Evolutionary conservation across 2,329 filamentous ascomycete genomes (phyloP), one percentile per base, ranked within the genome.

Genomic region (Aaosphaeria pasadenensis): DNA sequence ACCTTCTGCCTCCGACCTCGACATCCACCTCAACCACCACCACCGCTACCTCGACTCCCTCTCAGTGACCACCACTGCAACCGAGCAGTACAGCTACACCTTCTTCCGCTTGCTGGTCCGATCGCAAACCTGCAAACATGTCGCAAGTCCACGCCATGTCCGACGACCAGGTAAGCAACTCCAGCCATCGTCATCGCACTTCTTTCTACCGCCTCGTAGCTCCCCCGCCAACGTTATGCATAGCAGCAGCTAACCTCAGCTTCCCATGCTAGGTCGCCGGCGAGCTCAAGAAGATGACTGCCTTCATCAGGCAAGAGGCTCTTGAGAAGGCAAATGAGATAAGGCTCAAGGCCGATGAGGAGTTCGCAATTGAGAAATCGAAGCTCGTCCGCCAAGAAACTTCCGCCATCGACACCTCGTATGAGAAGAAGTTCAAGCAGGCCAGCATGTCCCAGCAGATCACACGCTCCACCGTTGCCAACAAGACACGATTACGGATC

Each of bases 281-380:
- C 77, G 94, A 99, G 85, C 89, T 99, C 76, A 91, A 89, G 82
- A 99, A 99, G 84, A 99, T 99, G 94, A 97, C 94, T 51, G 92
- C 91, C 71, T 99, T 99, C 84, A 99, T 99, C 85, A 89, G 91
- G 74, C 94, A 97, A 78, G 94, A 99, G 79, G 94, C 94, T 50
- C 83, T 88, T 67, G 94, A 99, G 73, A 99, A 99, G 77, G 91
- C 91, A 64, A 88, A 88, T 71, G 94, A 99, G 76, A 97, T 99
- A 74, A 85, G 94, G 69, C 87, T 97, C 77, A 97, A 97, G 77
- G 94, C 94, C 73, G 91, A 97, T 78, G 91, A 97, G 75, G 94
- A 99, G 75, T 97, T 97, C 76, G 89, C 90, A 71, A 97, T 96
- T 71, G 94, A 99, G 73, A 99, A 99, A 78, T 94, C 91, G 65